These are phyloP conservation scores for Colletotrichum kahawae DNA, from an alignment of 2,329 filamentous ascomycete species.

Conservation along the genomic window DNA sequence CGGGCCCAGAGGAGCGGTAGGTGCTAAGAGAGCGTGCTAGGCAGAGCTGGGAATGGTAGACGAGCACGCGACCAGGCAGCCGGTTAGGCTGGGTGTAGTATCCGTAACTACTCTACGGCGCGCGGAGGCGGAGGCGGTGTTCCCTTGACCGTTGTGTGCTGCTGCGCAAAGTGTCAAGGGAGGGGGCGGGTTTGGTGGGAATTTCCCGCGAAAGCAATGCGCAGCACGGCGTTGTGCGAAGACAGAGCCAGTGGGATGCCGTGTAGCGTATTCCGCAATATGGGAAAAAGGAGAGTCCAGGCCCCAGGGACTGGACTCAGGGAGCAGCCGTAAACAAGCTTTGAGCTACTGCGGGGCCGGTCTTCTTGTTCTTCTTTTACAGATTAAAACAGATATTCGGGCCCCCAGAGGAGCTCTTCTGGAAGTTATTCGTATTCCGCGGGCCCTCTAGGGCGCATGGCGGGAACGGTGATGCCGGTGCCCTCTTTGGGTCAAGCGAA, in stretches of 20 bases:
- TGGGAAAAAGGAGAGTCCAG: neutral
- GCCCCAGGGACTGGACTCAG: neutral
- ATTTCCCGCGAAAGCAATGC: neutral
- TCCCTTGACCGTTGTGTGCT: neutral
- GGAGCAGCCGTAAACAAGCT: constrained; percentile 11
- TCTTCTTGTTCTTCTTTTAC: neutral
- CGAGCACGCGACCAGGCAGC: constrained; percentile 7
- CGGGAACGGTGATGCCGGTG: neutral
- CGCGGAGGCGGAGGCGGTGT: neutral
- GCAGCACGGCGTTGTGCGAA: neutral
- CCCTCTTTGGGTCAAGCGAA: neutral
- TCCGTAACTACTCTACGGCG: neutral
- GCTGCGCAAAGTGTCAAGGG: neutral
- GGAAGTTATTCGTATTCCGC: constrained; percentile 1
- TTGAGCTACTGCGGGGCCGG: constrained; percentile 3
- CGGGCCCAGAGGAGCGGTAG: neutral
- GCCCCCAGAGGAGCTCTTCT: neutral
- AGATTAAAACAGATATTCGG: neutral
- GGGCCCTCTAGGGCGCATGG: neutral
- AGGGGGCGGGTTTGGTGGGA: neutral
- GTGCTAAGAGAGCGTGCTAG: neutral
- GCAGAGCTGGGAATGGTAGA: neutral
- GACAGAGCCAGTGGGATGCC: neutral
- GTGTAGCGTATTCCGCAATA: neutral
- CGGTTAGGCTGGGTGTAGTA: neutral